phyloP scores from a whole-genome alignment of 768 basidiomycete species.

The Exsudoporus frostii region DNA sequence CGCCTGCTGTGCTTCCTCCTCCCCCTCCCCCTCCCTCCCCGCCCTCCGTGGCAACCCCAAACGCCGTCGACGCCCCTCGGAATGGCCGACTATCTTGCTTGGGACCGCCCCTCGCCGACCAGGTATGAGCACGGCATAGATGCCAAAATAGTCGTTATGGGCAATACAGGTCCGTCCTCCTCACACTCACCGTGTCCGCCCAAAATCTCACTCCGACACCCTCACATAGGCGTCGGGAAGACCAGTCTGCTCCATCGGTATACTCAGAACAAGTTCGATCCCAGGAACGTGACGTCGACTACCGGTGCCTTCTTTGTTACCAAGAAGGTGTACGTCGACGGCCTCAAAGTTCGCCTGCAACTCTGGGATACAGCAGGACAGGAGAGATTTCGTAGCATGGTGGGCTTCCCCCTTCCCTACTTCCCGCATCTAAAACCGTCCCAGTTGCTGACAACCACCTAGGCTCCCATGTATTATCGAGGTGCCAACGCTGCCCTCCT shows the following conservation, averaged over 20 bases:
- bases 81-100: conserved; percentile 57
- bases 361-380: conserved; percentile 95
- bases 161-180: conserved; percentile 56
- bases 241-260: conserved; percentile 88
- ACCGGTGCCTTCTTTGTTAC: conserved; percentile 93
- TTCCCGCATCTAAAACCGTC: conserved; percentile 12
- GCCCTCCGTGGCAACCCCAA: conserved; percentile 46
- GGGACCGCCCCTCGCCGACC: conserved; percentile 65
- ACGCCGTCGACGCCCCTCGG: conserved; percentile 23
- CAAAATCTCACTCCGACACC: conserved; percentile 19
- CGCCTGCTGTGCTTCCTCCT: conserved; percentile 26
- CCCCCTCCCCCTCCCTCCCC: conserved; percentile 38
- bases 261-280: conserved; percentile 87
- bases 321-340: conserved; percentile 85
- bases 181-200: conserved; percentile 11
- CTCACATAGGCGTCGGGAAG: conserved; percentile 75
- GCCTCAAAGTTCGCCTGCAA: conserved; percentile 81
- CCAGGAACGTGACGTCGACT: conserved; percentile 84
- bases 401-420: conserved; percentile 32
- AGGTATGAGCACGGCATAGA: conserved; percentile 84
- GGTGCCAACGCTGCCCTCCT: conserved; percentile 93
- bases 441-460: conserved; percentile 14
- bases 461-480: conserved; percentile 97
- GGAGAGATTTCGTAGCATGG: conserved; percentile 90
- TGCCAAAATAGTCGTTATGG: conserved; percentile 95